Evolutionary conservation across 768 basidiomycete genomes (phyloP), one percentile per base, ranked within the genome.

Genomic region (Mycena filopes): DNA sequence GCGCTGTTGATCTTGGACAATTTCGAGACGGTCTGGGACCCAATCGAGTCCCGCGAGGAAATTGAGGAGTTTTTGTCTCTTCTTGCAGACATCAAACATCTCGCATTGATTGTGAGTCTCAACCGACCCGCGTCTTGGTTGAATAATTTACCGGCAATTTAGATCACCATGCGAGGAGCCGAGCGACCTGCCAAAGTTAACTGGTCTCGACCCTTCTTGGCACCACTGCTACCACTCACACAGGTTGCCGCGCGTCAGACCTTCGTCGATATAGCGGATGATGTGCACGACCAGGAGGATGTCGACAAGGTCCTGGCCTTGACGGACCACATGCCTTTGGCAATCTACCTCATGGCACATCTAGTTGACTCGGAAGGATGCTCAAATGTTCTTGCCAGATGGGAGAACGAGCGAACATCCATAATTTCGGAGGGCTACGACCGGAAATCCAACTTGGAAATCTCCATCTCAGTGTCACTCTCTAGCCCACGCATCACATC

Each of bases 101-200:
- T 57, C 10, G 21, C 45, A 23, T 12, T 57, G 21, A 46, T 57
- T 33, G 55, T 57, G 25, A 20, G 55, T 12, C 8, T 25, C n/a
- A n/a, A 2, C 4, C 15, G 20, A 4, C n/a, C n/a, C n/a, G n/a
- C n/a, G n/a, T n/a, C n/a, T n/a, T 42, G 3, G 3, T 23, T 11
- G 4, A 3, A 25, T 23, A 0, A 23, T 2, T 29, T 10, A 5
- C 16, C 25, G 25, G 36, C 42, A 2, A 36, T 25, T 10, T 20
- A 57, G 55, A 40, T 58, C 5, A 58, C 56, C 20, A 58, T 58
- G 56, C 46, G 46, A 40, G 56, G 56, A 8, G 46, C 56, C 7
- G 46, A 47, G n/a, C 12, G 56, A 15, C 56, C 56, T 2, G 45
- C 45, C 21, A 58, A 58, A 13, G 46, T 58, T 16, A 23, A 21